These are phyloP conservation scores for Withania somnifera DNA, from an alignment of 305 asterid species.

Conservation along the genomic window DNA sequence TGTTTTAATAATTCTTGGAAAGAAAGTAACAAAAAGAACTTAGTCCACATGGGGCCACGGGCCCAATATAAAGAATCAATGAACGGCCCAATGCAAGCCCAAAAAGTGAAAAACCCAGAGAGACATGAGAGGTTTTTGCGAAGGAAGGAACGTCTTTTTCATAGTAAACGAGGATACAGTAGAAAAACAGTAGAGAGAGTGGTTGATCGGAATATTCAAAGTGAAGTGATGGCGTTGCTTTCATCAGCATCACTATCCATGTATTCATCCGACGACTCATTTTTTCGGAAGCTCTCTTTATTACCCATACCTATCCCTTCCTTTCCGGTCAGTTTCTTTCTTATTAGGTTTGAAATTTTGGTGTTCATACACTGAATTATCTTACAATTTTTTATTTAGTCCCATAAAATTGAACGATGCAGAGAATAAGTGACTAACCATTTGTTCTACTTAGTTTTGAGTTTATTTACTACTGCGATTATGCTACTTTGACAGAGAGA, in stretches of 20 bases:
- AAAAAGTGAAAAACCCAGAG: neutral
- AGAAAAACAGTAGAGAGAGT: slow-evolving; percentile 11
- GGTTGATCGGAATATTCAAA: neutral
- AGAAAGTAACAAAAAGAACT: no score
- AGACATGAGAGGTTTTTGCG: neutral
- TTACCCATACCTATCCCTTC: neutral
- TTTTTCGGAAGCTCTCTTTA: neutral
- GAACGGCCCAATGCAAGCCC: no score
- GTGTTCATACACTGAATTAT: no score
- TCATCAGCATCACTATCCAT: neutral
- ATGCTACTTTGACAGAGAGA: neutral
- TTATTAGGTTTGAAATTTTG: neutral
- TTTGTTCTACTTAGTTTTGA: neutral
- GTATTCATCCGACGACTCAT: slow-evolving; percentile 4
- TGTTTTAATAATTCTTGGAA: no score
- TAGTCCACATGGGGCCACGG: neutral
- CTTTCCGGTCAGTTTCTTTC: neutral
- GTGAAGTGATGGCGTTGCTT: slow-evolving; percentile 13
- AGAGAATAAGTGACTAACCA: neutral
- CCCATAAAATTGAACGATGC: slow-evolving; percentile 29
- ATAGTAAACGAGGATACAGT: neutral
- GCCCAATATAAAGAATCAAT: neutral
- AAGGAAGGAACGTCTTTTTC: neutral
- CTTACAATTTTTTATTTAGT: no score
- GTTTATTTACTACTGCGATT: neutral